A percentile compares a stretch with the other conserved stretches of the same genome.
Conservation (phyloP, 2,329 filamentous ascomycete genomes). For the Aspergillus sp. region DNA sequence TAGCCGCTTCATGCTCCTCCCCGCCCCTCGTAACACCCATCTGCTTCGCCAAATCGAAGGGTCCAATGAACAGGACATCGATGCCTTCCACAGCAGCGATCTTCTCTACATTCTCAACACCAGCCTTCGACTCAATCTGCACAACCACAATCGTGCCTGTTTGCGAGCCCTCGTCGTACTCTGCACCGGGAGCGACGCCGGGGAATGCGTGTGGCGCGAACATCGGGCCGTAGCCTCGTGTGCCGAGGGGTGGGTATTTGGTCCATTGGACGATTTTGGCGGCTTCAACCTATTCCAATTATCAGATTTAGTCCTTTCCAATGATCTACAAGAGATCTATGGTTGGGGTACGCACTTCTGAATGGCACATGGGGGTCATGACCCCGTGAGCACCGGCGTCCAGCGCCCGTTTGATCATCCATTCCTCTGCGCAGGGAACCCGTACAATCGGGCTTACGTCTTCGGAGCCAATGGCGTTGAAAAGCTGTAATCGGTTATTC, state of each 20-base stretch:
- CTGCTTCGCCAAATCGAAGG: slow-evolving; percentile 43
- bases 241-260: slow-evolving; percentile 36
- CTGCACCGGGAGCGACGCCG: slow-evolving; percentile 23
- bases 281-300: slow-evolving; percentile 27
- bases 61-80: slow-evolving; percentile 32
- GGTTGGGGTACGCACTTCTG: slow-evolving; percentile 21
- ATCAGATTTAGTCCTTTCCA: no score
- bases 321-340: no score
- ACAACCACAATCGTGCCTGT: slow-evolving; percentile 35
- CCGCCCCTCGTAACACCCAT: slow-evolving; percentile 39
- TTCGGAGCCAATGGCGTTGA: slow-evolving; percentile 39
- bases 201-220: slow-evolving; percentile 36
- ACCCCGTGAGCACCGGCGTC: slow-evolving; percentile 42
- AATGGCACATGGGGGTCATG: slow-evolving; percentile 39
- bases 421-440: slow-evolving; percentile 38
- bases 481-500: slow-evolving; percentile 19
- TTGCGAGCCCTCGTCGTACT: slow-evolving; percentile 40
- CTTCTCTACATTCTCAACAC: slow-evolving; percentile 47
- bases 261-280: slow-evolving; percentile 31
- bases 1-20: slow-evolving; percentile 43
- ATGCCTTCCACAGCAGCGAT: slow-evolving; percentile 46
- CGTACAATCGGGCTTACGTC: slow-evolving; percentile 39
- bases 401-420: slow-evolving; percentile 45
- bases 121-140: slow-evolving; percentile 46
- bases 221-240: slow-evolving; percentile 40